phyloP scores from a whole-genome alignment of 345 rosid species.

The Populus euphratica region DNA sequence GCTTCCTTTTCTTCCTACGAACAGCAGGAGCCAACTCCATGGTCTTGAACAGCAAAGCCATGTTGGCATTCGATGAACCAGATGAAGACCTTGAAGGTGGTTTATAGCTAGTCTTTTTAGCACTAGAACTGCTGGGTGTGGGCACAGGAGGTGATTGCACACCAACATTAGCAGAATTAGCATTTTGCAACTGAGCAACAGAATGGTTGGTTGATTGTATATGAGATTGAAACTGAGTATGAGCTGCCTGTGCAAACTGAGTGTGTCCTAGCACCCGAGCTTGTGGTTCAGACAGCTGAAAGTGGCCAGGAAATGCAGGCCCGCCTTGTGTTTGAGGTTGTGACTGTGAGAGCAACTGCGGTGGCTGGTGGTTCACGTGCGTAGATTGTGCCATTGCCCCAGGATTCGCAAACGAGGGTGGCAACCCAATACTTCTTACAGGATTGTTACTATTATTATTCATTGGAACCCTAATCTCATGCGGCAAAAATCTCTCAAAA shows the following conservation, averaged over 20 bases:
- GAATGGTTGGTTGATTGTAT: constrained; percentile 18
- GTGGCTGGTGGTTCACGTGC: constrained; percentile 26
- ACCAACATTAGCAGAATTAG: constrained; percentile 27
- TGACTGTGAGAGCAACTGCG: constrained; percentile 33
- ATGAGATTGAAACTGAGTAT: constrained; percentile 26
- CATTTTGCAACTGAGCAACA: constrained; percentile 28
- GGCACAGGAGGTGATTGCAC: constrained; percentile 30
- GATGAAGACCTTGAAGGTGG: constrained; percentile 50
- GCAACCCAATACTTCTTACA: constrained; percentile 27
- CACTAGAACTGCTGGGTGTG: constrained; percentile 38
- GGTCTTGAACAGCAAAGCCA: constrained; percentile 39
- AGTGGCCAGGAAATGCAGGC: constrained; percentile 43
- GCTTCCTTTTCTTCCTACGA: constrained; percentile 42
- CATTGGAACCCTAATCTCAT: constrained; percentile 21
- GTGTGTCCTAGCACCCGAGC: constrained; percentile 33
- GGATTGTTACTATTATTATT: constrained; percentile 32
- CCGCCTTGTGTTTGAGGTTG: constrained; percentile 37
- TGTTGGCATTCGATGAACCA: constrained; percentile 33
- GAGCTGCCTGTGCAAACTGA: constrained; percentile 37
- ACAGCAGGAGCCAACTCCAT: constrained; percentile 56
- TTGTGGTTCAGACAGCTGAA: constrained; percentile 52
- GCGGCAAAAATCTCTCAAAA: constrained; percentile 7
- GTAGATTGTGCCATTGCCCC: constrained; percentile 25
- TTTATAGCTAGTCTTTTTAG: constrained; percentile 41
- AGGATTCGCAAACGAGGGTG: constrained; percentile 34